phyloP scores from a whole-genome alignment of 2,329 filamentous ascomycete genomes.

The Capronia americana region DNA sequence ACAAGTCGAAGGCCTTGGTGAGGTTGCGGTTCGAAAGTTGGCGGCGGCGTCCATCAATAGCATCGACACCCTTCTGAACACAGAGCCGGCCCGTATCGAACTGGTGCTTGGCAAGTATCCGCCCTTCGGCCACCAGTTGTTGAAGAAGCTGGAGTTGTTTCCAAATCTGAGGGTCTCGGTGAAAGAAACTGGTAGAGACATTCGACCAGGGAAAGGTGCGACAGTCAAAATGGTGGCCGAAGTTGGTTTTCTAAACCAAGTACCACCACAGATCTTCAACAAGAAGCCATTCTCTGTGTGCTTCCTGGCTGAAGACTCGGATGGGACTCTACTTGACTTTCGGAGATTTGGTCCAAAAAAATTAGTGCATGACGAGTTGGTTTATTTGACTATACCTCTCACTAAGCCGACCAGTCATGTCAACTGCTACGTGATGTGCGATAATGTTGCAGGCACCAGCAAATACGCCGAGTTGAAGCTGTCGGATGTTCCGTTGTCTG shows the following conservation, averaged over 20 bases:
- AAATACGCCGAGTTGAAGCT: conserved; percentile 60
- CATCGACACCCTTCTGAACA: conserved; percentile 71
- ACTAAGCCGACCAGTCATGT: conserved; percentile 63
- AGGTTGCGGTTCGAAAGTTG: conserved; percentile 76
- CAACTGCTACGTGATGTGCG: conserved; percentile 77
- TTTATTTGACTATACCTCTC: conserved; percentile 66
- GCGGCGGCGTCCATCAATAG: conserved; percentile 71
- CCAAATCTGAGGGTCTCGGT: conserved; percentile 68
- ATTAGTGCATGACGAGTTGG: conserved; percentile 65
- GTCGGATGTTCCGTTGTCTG: conserved; percentile 51
- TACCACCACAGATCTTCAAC: conserved; percentile 66
- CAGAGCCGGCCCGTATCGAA: conserved; percentile 77
- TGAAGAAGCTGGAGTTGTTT: conserved; percentile 71
- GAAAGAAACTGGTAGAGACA: conserved; percentile 55
- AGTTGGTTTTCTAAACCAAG: conserved; percentile 74
- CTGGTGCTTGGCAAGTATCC: conserved; percentile 77
- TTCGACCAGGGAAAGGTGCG: conserved; percentile 51
- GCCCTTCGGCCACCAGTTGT: conserved; percentile 76
- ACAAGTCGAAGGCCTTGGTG: conserved; percentile 80
- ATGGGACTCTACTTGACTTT: conserved; percentile 74
- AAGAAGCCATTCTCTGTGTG: conserved; percentile 72
- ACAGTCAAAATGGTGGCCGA: conserved; percentile 69
- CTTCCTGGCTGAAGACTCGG: conserved; percentile 73
- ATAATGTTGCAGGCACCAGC: conserved; percentile 74
- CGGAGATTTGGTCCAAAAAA: conserved; percentile 67